Conservation (phyloP, 1,139 yeast species). For the Pichia sp. region DNA sequence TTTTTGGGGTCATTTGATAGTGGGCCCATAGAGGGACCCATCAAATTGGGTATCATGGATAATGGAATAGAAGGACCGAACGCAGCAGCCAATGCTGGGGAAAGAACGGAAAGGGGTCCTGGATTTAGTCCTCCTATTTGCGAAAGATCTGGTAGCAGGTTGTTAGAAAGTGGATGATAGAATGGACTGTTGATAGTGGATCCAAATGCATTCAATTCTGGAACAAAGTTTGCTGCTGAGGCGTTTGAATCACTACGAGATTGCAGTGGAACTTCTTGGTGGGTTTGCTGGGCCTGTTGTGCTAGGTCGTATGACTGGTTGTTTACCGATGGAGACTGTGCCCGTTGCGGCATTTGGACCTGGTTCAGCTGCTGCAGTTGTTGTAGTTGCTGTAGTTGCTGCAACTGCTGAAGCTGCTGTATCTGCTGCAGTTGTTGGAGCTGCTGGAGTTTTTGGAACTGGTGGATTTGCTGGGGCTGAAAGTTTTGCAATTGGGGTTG, state of each 20-base stretch:
- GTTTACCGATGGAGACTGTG: conserved; percentile 1
- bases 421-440: conserved; percentile 11
- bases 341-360: neutral
- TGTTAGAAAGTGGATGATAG: neutral
- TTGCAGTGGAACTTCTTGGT: conserved; percentile 10
- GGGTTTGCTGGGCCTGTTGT: neutral
- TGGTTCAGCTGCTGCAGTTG: conserved; percentile 8
- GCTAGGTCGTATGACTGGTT: neutral
- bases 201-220: neutral
- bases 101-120: neutral
- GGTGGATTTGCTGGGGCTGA: conserved; percentile 9
- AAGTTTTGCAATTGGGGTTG: conserved; percentile 11
- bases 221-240: conserved; percentile 3
- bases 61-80: conserved; percentile 10
- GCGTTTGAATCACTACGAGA: conserved; percentile 12
- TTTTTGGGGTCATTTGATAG: conserved; percentile 14
- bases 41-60: conserved; percentile 8
- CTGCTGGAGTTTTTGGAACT: conserved; percentile 11
- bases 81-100: conserved; percentile 7
- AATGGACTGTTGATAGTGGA: neutral
- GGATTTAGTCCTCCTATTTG: neutral
- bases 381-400: conserved; percentile 8
- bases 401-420: conserved; percentile 5
- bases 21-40: conserved; percentile 4
- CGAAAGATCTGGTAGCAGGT: conserved; percentile 2